A percentile compares a stretch with the other conserved stretches of the same genome.
Conservation (phyloP, 495 filamentous ascomycete species). For the Paragyromitra xinjiangensis region DNA sequence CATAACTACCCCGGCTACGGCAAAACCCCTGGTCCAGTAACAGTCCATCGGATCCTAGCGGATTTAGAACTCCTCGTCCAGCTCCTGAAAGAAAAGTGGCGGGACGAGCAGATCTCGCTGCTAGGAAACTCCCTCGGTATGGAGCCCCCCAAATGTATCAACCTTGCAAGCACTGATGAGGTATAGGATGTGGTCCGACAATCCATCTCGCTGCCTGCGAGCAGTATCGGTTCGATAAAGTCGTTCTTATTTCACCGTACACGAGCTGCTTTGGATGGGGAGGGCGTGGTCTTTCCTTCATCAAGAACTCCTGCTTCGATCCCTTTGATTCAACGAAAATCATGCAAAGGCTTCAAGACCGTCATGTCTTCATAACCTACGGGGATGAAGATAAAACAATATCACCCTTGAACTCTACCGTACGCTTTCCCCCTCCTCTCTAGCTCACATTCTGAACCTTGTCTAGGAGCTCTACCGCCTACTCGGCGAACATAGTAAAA, state of each 20-base stretch:
- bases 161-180: not conserved
- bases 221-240: conserved; percentile 22
- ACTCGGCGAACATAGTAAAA: not conserved
- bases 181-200: conserved; percentile 35
- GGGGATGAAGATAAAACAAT: conserved; percentile 28
- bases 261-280: conserved; percentile 35
- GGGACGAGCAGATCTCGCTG: conserved; percentile 14
- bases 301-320: conserved; percentile 25
- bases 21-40: conserved; percentile 35
- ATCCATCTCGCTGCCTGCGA: conserved; percentile 28
- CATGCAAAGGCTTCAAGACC: conserved; percentile 15
- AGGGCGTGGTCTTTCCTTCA: not conserved
- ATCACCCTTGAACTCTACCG: conserved; percentile 27
- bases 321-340: conserved; percentile 18
- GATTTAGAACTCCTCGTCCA: conserved; percentile 31
- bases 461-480: conserved; percentile 8
- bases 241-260: conserved; percentile 43
- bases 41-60: conserved; percentile 18
- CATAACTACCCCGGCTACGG: conserved; percentile 45
- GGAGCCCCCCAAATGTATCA: not conserved
- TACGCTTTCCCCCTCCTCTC: no score
- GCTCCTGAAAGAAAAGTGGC: conserved; percentile 8
- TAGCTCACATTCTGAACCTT: not conserved
- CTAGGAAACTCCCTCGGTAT: conserved; percentile 40
- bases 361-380: conserved; percentile 27